A percentile compares a stretch with the other conserved stretches of the same genome.
These are phyloP conservation scores for Botryosphaeria dothidea DNA, from an alignment of 2,329 filamentous ascomycete genomes.

Conservation along the genomic window DNA sequence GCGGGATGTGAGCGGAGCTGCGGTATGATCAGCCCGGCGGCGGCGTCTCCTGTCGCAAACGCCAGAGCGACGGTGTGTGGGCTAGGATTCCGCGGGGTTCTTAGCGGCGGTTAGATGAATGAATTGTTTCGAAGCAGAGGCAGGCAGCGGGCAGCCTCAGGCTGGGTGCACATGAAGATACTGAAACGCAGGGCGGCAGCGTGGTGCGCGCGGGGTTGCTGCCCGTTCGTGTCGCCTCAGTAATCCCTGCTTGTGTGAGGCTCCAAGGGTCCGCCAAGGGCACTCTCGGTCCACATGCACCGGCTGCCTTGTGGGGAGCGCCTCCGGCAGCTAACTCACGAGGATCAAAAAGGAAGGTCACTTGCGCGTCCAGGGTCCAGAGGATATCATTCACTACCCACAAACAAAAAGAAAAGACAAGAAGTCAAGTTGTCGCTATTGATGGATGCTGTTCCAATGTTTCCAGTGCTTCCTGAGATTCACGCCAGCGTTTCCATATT, in stretches of 20 bases:
- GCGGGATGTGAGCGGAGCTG: neutral
- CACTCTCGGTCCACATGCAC: neutral
- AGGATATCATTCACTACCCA: constrained; percentile 17
- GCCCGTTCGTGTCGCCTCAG: neutral
- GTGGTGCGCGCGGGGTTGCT: neutral
- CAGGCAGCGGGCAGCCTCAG: neutral
- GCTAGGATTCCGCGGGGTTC: neutral
- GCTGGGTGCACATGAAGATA: neutral
- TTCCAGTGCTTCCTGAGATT: constrained; percentile 6
- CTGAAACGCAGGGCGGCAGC: neutral
- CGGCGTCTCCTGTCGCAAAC: constrained; percentile 3
- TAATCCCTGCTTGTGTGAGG: neutral
- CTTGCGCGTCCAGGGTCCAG: neutral
- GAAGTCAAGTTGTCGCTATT: constrained; percentile 10
- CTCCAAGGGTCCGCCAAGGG: constrained; percentile 5
- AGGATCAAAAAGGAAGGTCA: neutral
- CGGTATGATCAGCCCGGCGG: neutral
- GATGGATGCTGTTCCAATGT: constrained; percentile 12
- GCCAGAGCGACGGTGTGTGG: neutral
- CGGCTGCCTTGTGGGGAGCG: constrained; percentile 5
- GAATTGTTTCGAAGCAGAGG: neutral
- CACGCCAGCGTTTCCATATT: constrained; percentile 8
- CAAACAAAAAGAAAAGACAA: constrained; percentile 3
- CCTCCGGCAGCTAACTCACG: neutral
- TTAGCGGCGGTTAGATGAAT: neutral